Percentiles rank a stretch among this genome's conserved stretches.
phyloP scores from a whole-genome alignment of 2,329 filamentous ascomycete genomes.

The Botryotinia globosa region DNA sequence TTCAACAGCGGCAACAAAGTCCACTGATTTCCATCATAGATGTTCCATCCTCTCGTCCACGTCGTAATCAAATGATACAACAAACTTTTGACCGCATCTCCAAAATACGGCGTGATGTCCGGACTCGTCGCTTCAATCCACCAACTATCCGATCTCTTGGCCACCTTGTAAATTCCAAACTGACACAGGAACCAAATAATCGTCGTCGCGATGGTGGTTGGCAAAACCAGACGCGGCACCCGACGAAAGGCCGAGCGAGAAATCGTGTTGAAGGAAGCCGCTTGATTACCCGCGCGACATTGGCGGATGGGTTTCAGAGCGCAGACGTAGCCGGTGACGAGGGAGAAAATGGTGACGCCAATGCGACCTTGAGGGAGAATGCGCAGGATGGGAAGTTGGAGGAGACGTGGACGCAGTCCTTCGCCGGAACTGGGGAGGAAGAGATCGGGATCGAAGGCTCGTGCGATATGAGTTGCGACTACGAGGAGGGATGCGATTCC shows the following conservation, averaged over 20 bases:
- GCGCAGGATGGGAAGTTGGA: conserved; percentile 59
- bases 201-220: conserved; percentile 53
- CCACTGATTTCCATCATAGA: conserved; percentile 59
- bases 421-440: conserved; percentile 48
- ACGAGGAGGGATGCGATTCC: conserved; percentile 54
- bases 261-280: conserved; percentile 52
- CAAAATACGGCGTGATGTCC: conserved; percentile 42
- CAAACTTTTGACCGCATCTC: conserved; percentile 45
- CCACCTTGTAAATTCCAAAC: conserved; percentile 55
- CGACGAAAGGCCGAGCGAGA: conserved; percentile 57
- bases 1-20: conserved; percentile 54
- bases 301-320: conserved; percentile 58
- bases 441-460: conserved; percentile 51
- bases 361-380: conserved; percentile 59
- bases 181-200: conserved; percentile 56
- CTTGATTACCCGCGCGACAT: conserved; percentile 51
- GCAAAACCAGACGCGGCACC: conserved; percentile 56
- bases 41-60: conserved; percentile 50
- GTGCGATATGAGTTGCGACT: conserved; percentile 53
- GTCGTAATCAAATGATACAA: conserved; percentile 48
- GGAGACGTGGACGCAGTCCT: conserved; percentile 46
- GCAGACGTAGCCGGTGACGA: conserved; percentile 64
- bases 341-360: conserved; percentile 64
- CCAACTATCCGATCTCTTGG: conserved; percentile 55
- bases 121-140: conserved; percentile 55